These are phyloP conservation scores for Cryptococcus wingfieldii DNA, from an alignment of 1,284 basidiomycete genomes.

Conservation along the genomic window DNA sequence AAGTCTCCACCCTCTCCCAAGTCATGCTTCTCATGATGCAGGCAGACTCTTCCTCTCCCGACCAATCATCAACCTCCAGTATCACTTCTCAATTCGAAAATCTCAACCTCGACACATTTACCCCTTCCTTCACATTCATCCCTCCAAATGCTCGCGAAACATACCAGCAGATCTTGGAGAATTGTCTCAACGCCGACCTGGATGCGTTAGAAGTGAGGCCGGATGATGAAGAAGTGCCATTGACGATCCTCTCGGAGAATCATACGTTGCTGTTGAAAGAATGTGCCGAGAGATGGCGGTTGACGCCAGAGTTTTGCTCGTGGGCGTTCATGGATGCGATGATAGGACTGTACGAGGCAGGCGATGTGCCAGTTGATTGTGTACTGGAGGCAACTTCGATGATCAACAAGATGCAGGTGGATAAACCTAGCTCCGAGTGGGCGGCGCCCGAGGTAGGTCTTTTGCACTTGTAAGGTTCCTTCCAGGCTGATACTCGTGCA, in stretches of 20 bases:
- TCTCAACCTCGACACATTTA: slow-evolving; percentile 16
- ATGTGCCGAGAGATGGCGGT: slow-evolving; percentile 79
- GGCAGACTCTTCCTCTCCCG: slow-evolving; percentile 74
- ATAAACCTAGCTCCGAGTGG: slow-evolving; percentile 72
- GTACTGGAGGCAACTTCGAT: slow-evolving; percentile 80
- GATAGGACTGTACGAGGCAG: slow-evolving; percentile 78
- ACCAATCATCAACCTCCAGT: slow-evolving; percentile 49
- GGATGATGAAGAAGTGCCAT: slow-evolving; percentile 91
- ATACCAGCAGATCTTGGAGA: slow-evolving; percentile 77
- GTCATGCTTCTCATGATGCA: slow-evolving; percentile 84
- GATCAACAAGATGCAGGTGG: slow-evolving; percentile 65
- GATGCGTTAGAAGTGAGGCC: slow-evolving; percentile 85
- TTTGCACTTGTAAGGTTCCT: not conserved
- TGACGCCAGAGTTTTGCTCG: slow-evolving; percentile 71
- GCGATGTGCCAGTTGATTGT: slow-evolving; percentile 90
- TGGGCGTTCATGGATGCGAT: slow-evolving; percentile 83
- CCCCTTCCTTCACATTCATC: slow-evolving; percentile 59
- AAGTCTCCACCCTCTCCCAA: slow-evolving; percentile 78
- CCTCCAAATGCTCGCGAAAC: slow-evolving; percentile 81
- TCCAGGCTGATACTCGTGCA: slow-evolving; percentile 9
- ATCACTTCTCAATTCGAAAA: slow-evolving; percentile 30
- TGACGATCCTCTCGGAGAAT: slow-evolving; percentile 79
- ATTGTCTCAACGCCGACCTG: slow-evolving; percentile 79
- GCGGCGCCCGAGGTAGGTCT: slow-evolving; percentile 62
- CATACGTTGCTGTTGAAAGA: slow-evolving; percentile 83